These are phyloP conservation scores for Penicillium goetzii DNA, from an alignment of 495 filamentous ascomycete species.

Conservation along the genomic window DNA sequence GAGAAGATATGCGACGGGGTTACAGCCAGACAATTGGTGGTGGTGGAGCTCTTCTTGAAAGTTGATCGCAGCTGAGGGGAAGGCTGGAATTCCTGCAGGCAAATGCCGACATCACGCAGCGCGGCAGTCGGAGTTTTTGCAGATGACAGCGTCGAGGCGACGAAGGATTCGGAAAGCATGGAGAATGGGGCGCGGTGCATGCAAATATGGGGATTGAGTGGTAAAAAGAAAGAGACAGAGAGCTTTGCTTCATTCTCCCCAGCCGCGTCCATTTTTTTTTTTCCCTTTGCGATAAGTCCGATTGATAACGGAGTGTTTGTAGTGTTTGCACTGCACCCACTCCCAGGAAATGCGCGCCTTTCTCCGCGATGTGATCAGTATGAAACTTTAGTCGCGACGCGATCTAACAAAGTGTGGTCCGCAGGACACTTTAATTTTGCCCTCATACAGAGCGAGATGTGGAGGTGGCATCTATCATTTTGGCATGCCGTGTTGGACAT, in stretches of 20 bases:
- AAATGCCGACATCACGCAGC: constrained; percentile 79
- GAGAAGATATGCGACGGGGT: constrained; percentile 86
- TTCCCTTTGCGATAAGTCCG: constrained; percentile 26
- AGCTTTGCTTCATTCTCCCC: constrained; percentile 16
- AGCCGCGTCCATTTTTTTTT: constrained; percentile 37
- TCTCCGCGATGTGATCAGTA: constrained; percentile 21
- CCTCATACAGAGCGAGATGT: constrained; percentile 1
- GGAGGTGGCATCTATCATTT: constrained; percentile 9
- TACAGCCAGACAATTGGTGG: constrained; percentile 76
- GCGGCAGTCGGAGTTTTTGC: constrained; percentile 65
- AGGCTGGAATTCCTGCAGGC: constrained; percentile 80
- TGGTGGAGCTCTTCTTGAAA: constrained; percentile 92
- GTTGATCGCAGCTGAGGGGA: constrained; percentile 66
- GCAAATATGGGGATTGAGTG: constrained; percentile 20
- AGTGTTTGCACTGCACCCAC: constrained; percentile 39
- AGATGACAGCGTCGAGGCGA: constrained; percentile 71
- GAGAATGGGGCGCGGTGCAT: constrained; percentile 34
- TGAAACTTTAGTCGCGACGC: constrained; percentile 17
- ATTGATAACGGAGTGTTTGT: constrained; percentile 47
- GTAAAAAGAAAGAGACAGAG: constrained; percentile 1
- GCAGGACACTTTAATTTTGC: background rate
- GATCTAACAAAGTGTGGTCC: constrained; percentile 5
- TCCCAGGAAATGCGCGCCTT: constrained; percentile 15
- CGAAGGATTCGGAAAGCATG: constrained; percentile 83
- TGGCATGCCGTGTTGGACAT: constrained; percentile 10